Conservation (phyloP, 2,329 filamentous ascomycete species). For the Thelonectria blattea region DNA sequence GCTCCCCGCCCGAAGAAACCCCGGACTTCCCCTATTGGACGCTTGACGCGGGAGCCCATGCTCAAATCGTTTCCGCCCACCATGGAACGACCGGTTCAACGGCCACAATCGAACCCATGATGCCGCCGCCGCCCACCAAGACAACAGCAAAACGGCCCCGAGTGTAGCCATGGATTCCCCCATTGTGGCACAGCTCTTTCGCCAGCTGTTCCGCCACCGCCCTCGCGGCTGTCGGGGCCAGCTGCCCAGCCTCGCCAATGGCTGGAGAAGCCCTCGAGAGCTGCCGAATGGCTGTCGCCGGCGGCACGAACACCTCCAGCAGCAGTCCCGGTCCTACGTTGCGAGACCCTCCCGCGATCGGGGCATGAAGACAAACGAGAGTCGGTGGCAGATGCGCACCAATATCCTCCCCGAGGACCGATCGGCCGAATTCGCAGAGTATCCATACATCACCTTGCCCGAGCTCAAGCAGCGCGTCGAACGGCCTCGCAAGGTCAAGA, state of each 20-base stretch:
- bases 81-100: slow-evolving; percentile 10
- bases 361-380: slow-evolving; percentile 62
- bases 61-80: not conserved
- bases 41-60: not conserved
- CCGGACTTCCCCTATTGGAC: slow-evolving; percentile 23
- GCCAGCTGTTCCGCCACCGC: slow-evolving; percentile 79
- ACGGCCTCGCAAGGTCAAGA: slow-evolving; percentile 87
- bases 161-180: slow-evolving; percentile 76
- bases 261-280: slow-evolving; percentile 16
- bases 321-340: slow-evolving; percentile 39
- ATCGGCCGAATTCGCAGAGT: slow-evolving; percentile 78
- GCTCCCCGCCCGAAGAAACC: slow-evolving; percentile 31
- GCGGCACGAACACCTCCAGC: slow-evolving; percentile 10
- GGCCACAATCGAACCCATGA: slow-evolving; percentile 11
- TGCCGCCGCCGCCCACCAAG: slow-evolving; percentile 13
- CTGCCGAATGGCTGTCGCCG: not conserved
- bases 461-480: slow-evolving; percentile 75
- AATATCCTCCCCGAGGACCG: slow-evolving; percentile 78
- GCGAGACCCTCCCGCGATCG: slow-evolving; percentile 43
- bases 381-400: slow-evolving; percentile 85
- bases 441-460: slow-evolving; percentile 84
- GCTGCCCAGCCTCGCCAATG: slow-evolving; percentile 34
- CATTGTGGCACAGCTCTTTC: slow-evolving; percentile 77
- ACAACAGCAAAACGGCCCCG: slow-evolving; percentile 13
- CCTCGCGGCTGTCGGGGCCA: slow-evolving; percentile 43